A percentile compares a stretch with the other conserved stretches of the same genome.
Evolutionary conservation across 805 yeast species (phyloP).

Genomic region (Torulaspora quercuum): DNA sequence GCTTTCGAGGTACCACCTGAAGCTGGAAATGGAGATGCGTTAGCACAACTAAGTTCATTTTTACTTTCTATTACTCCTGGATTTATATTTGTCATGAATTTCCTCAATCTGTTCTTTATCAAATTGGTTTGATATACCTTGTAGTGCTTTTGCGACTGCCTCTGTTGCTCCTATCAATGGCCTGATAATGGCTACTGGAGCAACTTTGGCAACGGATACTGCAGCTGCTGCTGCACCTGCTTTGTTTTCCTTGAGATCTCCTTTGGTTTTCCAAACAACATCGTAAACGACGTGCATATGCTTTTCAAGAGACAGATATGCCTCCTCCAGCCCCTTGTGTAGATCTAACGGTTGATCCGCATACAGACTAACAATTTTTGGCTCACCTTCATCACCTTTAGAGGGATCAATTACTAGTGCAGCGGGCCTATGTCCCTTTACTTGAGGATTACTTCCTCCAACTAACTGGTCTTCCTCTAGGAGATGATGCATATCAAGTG

Average conservation of each 20-base stretch:
- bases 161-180: constrained; percentile 93
- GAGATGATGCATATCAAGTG: constrained; percentile 25
- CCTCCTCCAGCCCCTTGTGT: constrained; percentile 70
- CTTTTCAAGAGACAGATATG: constrained; percentile 66
- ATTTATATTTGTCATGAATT: constrained; percentile 64
- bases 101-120: constrained; percentile 61
- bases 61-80: constrained; percentile 7
- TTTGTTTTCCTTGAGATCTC: constrained; percentile 50
- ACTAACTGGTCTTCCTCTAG: constrained; percentile 37
- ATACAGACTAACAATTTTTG: constrained; percentile 60
- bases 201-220: constrained; percentile 61
- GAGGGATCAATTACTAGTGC: constrained; percentile 31
- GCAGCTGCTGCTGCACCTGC: constrained; percentile 57
- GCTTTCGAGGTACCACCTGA: too few relatives aligned
- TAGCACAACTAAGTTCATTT: too few relatives aligned
- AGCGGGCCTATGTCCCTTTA: constrained; percentile 30
- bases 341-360: constrained; percentile 77
- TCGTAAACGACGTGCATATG: constrained; percentile 64
- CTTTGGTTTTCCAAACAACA: constrained; percentile 56
- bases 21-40: too few relatives aligned
- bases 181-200: constrained; percentile 76
- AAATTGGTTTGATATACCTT: constrained; percentile 79
- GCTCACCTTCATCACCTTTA: constrained; percentile 21
- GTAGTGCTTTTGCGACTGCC: constrained; percentile 74
- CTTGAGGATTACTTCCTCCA: constrained; percentile 36